Percentiles rank a stretch among this genome's conserved stretches.
Evolutionary conservation across 2,329 filamentous ascomycete species (phyloP).

Genomic region (Pseudocercospora fijiensis): DNA sequence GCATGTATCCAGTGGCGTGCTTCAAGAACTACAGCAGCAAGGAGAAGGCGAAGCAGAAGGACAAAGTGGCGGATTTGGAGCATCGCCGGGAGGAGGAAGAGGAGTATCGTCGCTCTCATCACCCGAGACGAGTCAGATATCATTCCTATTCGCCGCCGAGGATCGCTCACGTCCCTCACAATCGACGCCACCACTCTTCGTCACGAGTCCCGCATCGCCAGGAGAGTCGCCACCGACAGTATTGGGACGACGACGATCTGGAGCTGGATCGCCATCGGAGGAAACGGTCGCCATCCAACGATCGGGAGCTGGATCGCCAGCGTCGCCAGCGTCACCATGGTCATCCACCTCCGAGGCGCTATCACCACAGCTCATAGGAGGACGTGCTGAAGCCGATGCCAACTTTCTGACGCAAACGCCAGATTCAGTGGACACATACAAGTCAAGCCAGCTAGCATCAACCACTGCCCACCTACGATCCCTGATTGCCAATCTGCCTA

Average conservation of each 20-base stretch:
- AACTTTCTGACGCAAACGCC: slow-evolving; percentile 24
- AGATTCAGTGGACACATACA: slow-evolving; percentile 21
- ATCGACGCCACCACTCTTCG: slow-evolving; percentile 25
- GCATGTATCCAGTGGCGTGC: slow-evolving; percentile 38
- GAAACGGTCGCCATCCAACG: slow-evolving; percentile 26
- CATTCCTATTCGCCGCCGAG: slow-evolving; percentile 33
- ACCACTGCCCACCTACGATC: slow-evolving; percentile 19
- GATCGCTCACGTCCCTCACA: slow-evolving; percentile 26
- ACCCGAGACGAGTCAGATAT: slow-evolving; percentile 26
- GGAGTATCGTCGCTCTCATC: slow-evolving; percentile 27
- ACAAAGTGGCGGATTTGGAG: slow-evolving; percentile 30
- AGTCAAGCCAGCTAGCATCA: slow-evolving; percentile 15
- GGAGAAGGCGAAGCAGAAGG: slow-evolving; percentile 31
- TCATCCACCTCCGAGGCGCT: slow-evolving; percentile 33
- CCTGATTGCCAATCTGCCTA: slow-evolving; percentile 13
- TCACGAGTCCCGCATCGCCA: slow-evolving; percentile 25
- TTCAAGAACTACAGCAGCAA: slow-evolving; percentile 40
- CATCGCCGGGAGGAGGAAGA: slow-evolving; percentile 29
- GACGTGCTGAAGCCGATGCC: slow-evolving; percentile 36
- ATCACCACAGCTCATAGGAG: slow-evolving; percentile 39
- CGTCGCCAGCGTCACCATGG: slow-evolving; percentile 34
- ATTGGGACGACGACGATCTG: slow-evolving; percentile 28
- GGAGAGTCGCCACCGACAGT: slow-evolving; percentile 25
- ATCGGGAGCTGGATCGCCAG: slow-evolving; percentile 32
- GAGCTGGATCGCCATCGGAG: slow-evolving; percentile 23